Base-by-base conservation (phyloP, 441 rosid genomes). In the Euphorbia schlechtendalii region DNA sequence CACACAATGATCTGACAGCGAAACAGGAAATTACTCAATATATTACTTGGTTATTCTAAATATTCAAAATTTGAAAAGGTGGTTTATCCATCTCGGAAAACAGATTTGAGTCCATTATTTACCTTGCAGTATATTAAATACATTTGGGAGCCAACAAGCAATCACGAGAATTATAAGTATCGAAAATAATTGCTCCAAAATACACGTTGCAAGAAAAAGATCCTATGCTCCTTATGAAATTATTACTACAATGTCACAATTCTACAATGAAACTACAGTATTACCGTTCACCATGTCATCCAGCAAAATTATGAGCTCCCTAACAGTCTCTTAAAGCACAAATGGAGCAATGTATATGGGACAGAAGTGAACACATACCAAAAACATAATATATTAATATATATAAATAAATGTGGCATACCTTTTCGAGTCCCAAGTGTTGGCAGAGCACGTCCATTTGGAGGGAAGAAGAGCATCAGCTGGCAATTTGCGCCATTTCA, bases 401-500 rank as follows among this genome's bases (percentile, higher is more conserved):
- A n/a, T n/a, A n/a, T n/a, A n/a, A n/a, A 54, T 63, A 56, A 9
- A 22, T 56, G 48, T 63, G 43, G 61, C 59, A 25, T 79, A 86
- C 96, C 89, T 89, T 76, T 85, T 85, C 64, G 75, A 81, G 74
- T 89, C 91, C 93, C 91, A 86, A 34, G 77, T 56, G 68, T 86
- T 89, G 32, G 71, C 61, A 28, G 83, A 71, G 74, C 96, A 89
- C 15, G 85, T 85, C 93, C 93, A 89, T 67, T 74, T 86, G 70
- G 78, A 77, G 6, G 93, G 86, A 85, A 89, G 89, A 73, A 73
- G 80, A 73, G 84, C 82, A 72, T 71, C 73, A 59, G 73, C 78
- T 56, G 89, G 96, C 71, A 89, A 59, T 72, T 77, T 86, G 62
- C 93, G 89, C 96, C 96, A 89, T 77, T 89, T 89, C 17, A 30